Evolutionary conservation across 225 moss, liverwort and hornwort species (phyloP).

Genomic region (Climacium dendroides): DNA sequence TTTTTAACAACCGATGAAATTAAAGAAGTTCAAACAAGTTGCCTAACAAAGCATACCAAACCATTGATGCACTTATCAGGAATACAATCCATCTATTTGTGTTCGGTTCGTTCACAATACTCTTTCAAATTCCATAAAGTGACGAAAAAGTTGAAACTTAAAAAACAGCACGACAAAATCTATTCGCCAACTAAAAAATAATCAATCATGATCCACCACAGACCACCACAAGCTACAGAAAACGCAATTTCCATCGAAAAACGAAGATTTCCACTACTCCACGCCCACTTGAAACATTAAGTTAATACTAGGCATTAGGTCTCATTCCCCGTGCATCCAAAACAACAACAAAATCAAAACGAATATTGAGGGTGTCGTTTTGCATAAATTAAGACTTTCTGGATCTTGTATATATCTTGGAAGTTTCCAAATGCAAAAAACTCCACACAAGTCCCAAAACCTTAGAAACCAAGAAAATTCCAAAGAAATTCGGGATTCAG

Average conservation of each 20-base stretch:
- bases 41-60: not conserved
- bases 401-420: not conserved
- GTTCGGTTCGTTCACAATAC: not conserved
- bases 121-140: not conserved
- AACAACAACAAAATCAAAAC: not conserved
- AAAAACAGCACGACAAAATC: not conserved
- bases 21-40: not conserved
- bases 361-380: not conserved
- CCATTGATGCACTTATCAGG: not conserved
- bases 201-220: not conserved
- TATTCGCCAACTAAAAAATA: not conserved
- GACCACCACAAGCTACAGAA: not conserved
- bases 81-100: not conserved
- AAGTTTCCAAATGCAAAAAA: not conserved
- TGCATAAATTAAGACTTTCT: not conserved
- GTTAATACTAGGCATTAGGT: too few relatives aligned
- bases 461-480: not conserved
- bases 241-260: not conserved
- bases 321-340: not conserved
- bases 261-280: not conserved
- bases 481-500: not conserved
- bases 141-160: not conserved
- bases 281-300: not conserved
- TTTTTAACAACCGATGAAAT: not conserved
- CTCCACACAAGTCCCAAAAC: not conserved